Percentiles rank a stretch among this genome's conserved stretches.
Conservation (phyloP, 208 protist species). For the Acanthamoeba healyi region DNA sequence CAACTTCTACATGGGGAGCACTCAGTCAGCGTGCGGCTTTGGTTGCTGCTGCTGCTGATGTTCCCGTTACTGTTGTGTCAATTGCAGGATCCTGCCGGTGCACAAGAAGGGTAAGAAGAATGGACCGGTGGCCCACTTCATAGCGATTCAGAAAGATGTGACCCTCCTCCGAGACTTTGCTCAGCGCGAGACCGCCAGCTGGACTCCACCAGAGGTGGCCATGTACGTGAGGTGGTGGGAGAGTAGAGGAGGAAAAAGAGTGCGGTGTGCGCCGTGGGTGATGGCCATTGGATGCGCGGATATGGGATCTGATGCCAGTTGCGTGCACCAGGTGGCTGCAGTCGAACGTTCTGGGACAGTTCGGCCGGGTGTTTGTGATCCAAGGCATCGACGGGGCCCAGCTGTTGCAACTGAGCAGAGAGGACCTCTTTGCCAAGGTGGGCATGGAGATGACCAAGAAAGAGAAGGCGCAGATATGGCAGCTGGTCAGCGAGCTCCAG, state of each 20-base stretch:
- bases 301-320: no score
- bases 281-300: neutral
- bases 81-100: conserved; percentile 25
- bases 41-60: no score
- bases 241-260: no score
- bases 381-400: neutral
- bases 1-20: neutral
- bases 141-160: conserved; percentile 69
- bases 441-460: conserved; percentile 57
- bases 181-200: neutral
- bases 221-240: conserved; percentile 13
- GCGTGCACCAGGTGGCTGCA: conserved; percentile 62
- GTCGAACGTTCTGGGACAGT: conserved; percentile 18
- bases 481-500: conserved; percentile 24
- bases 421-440: conserved; percentile 45
- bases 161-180: conserved; percentile 62
- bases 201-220: conserved; percentile 60
- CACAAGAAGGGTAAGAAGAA: conserved; percentile 48
- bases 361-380: conserved; percentile 2
- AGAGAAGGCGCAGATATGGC: conserved; percentile 2
- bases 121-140: conserved; percentile 8
- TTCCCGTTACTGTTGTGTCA: neutral
- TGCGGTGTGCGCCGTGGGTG: no score
- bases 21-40: no score
- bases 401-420: neutral